phyloP scores from a whole-genome alignment of 805 yeast species.

The Saccharomycopsis sp. region DNA sequence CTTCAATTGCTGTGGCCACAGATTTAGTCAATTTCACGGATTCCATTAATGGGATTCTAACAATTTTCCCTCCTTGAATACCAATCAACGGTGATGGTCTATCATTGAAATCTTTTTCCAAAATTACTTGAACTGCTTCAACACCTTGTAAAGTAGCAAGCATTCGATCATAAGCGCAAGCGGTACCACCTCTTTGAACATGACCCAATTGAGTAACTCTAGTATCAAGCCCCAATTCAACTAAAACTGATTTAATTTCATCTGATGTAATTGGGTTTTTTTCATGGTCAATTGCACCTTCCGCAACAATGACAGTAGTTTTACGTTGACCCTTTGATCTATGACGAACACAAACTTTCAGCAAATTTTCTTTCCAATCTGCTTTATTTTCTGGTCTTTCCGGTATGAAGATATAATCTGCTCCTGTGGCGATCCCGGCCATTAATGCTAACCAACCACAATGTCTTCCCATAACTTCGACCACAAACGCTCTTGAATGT shows the following conservation, averaged over 20 bases:
- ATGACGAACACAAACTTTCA: conserved; percentile 55
- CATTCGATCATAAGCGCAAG: conserved; percentile 66
- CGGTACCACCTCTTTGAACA: conserved; percentile 79
- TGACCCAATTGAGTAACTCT: conserved; percentile 74
- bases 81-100: conserved; percentile 96
- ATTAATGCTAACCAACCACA: conserved; percentile 84
- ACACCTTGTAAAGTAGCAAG: conserved; percentile 77
- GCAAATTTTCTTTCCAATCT: conserved; percentile 64
- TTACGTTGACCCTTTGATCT: conserved; percentile 68
- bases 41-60: conserved; percentile 78
- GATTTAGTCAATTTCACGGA: conserved; percentile 81
- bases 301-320: conserved; percentile 76
- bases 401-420: conserved; percentile 75
- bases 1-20: conserved; percentile 84
- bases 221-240: conserved; percentile 64
- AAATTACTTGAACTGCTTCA: conserved; percentile 70
- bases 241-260: conserved; percentile 60
- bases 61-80: conserved; percentile 77
- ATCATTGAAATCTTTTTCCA: conserved; percentile 69
- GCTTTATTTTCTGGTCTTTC: conserved; percentile 62
- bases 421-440: conserved; percentile 76
- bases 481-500: conserved; percentile 76
- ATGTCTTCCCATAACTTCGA: conserved; percentile 86
- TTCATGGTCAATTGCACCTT: conserved; percentile 71
- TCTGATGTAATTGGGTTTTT: conserved; percentile 59